A percentile compares a stretch with the other conserved stretches of the same genome.
These are phyloP conservation scores for Candida koratica DNA, from an alignment of 805 yeast species.

Conservation along the genomic window DNA sequence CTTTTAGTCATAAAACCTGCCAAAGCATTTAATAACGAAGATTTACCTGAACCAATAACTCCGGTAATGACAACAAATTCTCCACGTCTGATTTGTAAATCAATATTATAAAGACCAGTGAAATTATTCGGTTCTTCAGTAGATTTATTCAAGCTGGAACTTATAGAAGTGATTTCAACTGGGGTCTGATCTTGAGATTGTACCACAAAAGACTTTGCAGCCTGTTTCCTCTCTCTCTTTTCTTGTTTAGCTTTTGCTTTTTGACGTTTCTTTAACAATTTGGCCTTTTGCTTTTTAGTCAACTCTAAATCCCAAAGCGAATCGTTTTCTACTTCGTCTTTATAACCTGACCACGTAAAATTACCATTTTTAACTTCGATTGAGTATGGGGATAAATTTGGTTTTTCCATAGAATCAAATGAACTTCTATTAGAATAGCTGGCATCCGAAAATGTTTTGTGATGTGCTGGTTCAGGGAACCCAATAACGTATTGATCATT, in stretches of 20 bases:
- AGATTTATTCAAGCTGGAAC: not conserved
- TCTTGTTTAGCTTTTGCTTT: slow-evolving; percentile 9
- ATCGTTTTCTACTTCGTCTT: slow-evolving; percentile 21
- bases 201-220: not conserved
- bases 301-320: slow-evolving; percentile 22
- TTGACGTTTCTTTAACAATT: slow-evolving; percentile 13
- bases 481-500: slow-evolving; percentile 12
- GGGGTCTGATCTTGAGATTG: not conserved
- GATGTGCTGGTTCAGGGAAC: slow-evolving; percentile 4
- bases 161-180: not conserved
- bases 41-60: slow-evolving; percentile 41
- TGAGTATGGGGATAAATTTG: slow-evolving; percentile 13
- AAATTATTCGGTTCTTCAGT: slow-evolving; percentile 15
- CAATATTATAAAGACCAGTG: slow-evolving; percentile 33
- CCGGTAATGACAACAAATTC: slow-evolving; percentile 43
- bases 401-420: slow-evolving; percentile 5
- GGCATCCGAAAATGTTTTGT: not conserved
- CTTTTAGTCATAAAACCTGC: slow-evolving; percentile 37
- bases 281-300: slow-evolving; percentile 14
- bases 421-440: not conserved
- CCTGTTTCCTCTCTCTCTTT: slow-evolving; percentile 1
- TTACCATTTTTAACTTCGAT: slow-evolving; percentile 25
- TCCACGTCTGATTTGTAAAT: slow-evolving; percentile 25
- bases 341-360: slow-evolving; percentile 31
- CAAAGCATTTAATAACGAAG: slow-evolving; percentile 38